Conservation (phyloP, 2,329 filamentous ascomycete genomes). For the Fusarium xyrophilum region DNA sequence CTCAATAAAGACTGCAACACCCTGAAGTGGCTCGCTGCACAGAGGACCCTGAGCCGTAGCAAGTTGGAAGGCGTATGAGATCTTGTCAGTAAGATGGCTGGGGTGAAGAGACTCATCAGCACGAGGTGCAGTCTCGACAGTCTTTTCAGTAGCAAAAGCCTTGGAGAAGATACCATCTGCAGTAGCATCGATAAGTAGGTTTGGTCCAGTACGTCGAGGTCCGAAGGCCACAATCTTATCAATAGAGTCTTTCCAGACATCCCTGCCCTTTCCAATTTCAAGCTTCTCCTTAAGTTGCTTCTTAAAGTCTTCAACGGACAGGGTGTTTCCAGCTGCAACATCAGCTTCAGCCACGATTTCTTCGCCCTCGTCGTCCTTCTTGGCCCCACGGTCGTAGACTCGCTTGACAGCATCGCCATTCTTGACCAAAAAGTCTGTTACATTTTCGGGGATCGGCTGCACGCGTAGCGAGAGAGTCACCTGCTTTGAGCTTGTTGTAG, state of each 20-base stretch:
- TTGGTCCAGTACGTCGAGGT: slow-evolving; percentile 82
- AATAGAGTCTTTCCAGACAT: slow-evolving; percentile 76
- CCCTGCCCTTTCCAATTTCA: slow-evolving; percentile 73
- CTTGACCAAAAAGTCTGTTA: slow-evolving; percentile 85
- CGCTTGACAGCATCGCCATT: slow-evolving; percentile 80
- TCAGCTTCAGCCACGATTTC: slow-evolving; percentile 63
- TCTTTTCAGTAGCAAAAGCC: slow-evolving; percentile 62
- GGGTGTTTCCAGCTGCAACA: slow-evolving; percentile 63
- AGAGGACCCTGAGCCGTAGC: slow-evolving; percentile 87
- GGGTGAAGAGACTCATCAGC: slow-evolving; percentile 61
- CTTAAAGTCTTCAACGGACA: slow-evolving; percentile 80
- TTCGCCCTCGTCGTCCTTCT: slow-evolving; percentile 49
- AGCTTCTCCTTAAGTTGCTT: slow-evolving; percentile 73
- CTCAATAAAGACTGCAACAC: slow-evolving; percentile 89
- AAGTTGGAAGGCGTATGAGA: slow-evolving; percentile 92
- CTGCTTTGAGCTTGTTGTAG: slow-evolving; percentile 83
- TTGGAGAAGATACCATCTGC: slow-evolving; percentile 73
- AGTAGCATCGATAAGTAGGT: slow-evolving; percentile 86
- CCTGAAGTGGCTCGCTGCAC: slow-evolving; percentile 92
- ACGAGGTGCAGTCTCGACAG: slow-evolving; percentile 45
- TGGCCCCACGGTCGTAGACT: slow-evolving; percentile 71
- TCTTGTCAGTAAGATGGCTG: slow-evolving; percentile 84
- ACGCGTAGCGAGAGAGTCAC: slow-evolving; percentile 79
- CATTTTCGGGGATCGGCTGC: slow-evolving; percentile 75
- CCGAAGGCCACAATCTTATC: slow-evolving; percentile 91